Evolutionary conservation across 2,329 filamentous ascomycete genomes (phyloP).

Genomic region (Scopulariopsis brevicaulis): DNA sequence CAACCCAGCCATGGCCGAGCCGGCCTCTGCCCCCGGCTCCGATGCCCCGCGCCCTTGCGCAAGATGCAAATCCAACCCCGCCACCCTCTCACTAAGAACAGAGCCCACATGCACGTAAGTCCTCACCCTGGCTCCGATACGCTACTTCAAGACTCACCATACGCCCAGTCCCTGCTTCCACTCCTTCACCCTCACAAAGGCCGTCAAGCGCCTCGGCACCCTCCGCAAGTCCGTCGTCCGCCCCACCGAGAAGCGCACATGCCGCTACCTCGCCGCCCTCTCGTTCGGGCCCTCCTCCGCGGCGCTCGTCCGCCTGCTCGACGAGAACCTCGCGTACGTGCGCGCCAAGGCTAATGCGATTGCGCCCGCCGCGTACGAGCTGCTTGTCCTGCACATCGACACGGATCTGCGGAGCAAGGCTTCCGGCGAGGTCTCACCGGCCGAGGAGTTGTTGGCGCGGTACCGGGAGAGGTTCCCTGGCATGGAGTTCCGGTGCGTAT

Average conservation of each 20-base stretch:
- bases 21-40: neutral
- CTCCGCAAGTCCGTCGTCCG: slow-evolving; percentile 34
- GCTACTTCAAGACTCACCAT: neutral
- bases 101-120: slow-evolving; percentile 15
- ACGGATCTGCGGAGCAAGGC: slow-evolving; percentile 17
- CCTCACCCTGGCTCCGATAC: neutral
- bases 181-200: slow-evolving; percentile 67
- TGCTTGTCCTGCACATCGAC: slow-evolving; percentile 49
- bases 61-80: slow-evolving; percentile 11
- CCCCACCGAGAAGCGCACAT: slow-evolving; percentile 18
- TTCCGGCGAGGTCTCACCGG: slow-evolving; percentile 9
- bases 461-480: slow-evolving; percentile 53
- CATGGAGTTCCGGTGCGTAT: slow-evolving; percentile 49
- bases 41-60: slow-evolving; percentile 7
- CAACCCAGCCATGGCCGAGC: neutral
- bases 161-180: slow-evolving; percentile 53
- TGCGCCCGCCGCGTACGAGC: slow-evolving; percentile 41
- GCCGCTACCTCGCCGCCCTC: slow-evolving; percentile 59
- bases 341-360: slow-evolving; percentile 35
- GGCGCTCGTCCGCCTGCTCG: slow-evolving; percentile 63
- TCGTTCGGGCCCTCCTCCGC: slow-evolving; percentile 78
- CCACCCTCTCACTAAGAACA: slow-evolving; percentile 10
- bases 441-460: slow-evolving; percentile 34
- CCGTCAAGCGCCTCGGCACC: slow-evolving; percentile 56
- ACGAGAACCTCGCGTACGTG: slow-evolving; percentile 57